These are phyloP conservation scores for Claviceps paspali DNA, from an alignment of 2,329 filamentous ascomycete genomes.

Conservation along the genomic window DNA sequence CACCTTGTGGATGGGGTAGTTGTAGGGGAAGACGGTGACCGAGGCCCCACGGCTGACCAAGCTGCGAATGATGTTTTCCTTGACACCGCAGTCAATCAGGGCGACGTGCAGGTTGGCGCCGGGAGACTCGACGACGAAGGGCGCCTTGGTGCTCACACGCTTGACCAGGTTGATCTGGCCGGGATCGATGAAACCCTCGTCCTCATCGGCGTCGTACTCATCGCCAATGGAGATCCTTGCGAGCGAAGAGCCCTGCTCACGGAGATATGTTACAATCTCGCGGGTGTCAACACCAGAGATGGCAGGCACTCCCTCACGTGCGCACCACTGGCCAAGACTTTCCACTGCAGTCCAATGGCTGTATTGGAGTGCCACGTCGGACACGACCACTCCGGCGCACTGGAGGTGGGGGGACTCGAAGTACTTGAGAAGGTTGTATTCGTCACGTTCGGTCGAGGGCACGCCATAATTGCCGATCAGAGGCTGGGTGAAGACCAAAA, in stretches of 20 bases:
- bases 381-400: constrained; percentile 87
- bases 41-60: constrained; percentile 83
- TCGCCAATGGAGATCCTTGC: constrained; percentile 90
- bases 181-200: constrained; percentile 89
- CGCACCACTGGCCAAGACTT: constrained; percentile 85
- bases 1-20: constrained; percentile 97
- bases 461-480: constrained; percentile 96
- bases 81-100: constrained; percentile 94
- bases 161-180: constrained; percentile 94
- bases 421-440: constrained; percentile 86
- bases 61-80: constrained; percentile 97
- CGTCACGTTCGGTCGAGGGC: constrained; percentile 68
- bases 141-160: constrained; percentile 93
- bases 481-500: constrained; percentile 91
- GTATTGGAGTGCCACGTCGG: constrained; percentile 85
- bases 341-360: constrained; percentile 98
- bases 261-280: constrained; percentile 86
- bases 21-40: constrained; percentile 86
- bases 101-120: constrained; percentile 80
- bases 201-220: constrained; percentile 96
- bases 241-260: constrained; percentile 91
- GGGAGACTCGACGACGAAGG: constrained; percentile 82
- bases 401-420: constrained; percentile 98
- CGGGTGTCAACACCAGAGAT: constrained; percentile 96
- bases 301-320: constrained; percentile 85